These are phyloP conservation scores for Candida sonorensis DNA, from an alignment of 805 yeast genomes.

Conservation along the genomic window DNA sequence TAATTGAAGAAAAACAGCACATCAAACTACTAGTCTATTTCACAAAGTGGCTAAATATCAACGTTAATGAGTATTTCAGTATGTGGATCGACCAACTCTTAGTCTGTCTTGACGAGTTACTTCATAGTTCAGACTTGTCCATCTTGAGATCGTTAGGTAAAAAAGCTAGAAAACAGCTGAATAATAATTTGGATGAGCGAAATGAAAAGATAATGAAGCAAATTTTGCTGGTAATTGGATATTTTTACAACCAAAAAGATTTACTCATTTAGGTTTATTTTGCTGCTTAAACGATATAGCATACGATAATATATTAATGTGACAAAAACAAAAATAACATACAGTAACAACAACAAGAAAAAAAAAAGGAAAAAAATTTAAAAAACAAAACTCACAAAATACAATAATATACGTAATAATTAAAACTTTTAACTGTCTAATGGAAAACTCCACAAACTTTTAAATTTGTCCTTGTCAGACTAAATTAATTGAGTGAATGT, in stretches of 20 bases:
- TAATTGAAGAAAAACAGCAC: constrained; percentile 29
- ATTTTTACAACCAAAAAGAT: constrained; percentile 21
- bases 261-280: constrained; percentile 11
- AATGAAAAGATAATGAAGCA: constrained; percentile 11
- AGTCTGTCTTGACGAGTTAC: constrained; percentile 30
- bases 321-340: not conserved
- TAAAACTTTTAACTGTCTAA: no score
- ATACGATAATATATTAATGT: no score
- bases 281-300: no score
- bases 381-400: no score
- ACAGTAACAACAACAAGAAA: no score
- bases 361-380: no score
- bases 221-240: constrained; percentile 16
- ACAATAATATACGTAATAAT: no score
- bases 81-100: constrained; percentile 37
- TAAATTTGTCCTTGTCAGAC: no score
- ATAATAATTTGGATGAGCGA: constrained; percentile 13
- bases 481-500: no score
- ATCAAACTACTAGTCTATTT: constrained; percentile 34
- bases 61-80: constrained; percentile 21
- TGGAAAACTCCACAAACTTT: no score
- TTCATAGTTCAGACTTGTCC: constrained; percentile 33
- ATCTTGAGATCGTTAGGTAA: constrained; percentile 35
- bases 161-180: constrained; percentile 25
- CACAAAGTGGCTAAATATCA: constrained; percentile 34